Evolutionary conservation across 176 grass and related monocot species (phyloP).

Genomic region (Oryza glaberrima): DNA sequence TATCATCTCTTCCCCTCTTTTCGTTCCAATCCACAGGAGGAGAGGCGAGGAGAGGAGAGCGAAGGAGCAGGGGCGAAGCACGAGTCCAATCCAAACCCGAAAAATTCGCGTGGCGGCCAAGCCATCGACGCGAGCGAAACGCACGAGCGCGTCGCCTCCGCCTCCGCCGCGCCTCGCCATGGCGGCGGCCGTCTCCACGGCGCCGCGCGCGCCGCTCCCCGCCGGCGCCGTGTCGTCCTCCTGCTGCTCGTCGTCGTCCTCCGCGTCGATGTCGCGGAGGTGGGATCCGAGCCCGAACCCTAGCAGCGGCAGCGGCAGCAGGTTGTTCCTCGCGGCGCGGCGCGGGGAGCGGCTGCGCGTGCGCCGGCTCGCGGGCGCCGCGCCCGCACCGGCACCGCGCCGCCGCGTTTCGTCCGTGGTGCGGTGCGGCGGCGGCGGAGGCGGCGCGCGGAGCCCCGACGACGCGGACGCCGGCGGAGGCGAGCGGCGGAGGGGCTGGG

Average conservation of each 20-base stretch:
- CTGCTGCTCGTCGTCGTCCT: not conserved
- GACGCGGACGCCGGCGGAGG: conserved; percentile 39
- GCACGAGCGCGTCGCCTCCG: conserved; percentile 19
- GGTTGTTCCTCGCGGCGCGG: conserved; percentile 43
- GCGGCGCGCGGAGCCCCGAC: conserved; percentile 25
- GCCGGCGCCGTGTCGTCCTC: conserved; percentile 34
- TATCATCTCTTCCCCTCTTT: not conserved
- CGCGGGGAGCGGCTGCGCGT: conserved; percentile 38
- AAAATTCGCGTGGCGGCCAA: not conserved
- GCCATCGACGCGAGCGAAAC: conserved; percentile 12
- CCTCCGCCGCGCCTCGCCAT: conserved; percentile 1
- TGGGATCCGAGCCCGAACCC: conserved; percentile 56
- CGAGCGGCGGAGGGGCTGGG: conserved; percentile 61
- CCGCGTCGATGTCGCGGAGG: not conserved
- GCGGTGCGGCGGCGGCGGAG: conserved; percentile 22
- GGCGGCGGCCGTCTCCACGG: conserved; percentile 47
- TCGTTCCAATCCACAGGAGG: conserved; percentile 49
- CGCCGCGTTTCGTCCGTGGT: conserved; percentile 7
- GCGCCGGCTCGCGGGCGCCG: conserved; percentile 36
- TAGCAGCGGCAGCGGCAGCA: conserved; percentile 2
- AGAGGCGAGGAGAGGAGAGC: no score
- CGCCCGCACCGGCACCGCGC: not conserved
- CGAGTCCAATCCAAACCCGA: conserved; percentile 6
- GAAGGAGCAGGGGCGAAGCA: not conserved
- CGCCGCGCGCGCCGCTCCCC: conserved; percentile 49